Evolutionary conservation across 805 yeast species (phyloP).

Genomic region (Zygosaccharomyces siamensis): DNA sequence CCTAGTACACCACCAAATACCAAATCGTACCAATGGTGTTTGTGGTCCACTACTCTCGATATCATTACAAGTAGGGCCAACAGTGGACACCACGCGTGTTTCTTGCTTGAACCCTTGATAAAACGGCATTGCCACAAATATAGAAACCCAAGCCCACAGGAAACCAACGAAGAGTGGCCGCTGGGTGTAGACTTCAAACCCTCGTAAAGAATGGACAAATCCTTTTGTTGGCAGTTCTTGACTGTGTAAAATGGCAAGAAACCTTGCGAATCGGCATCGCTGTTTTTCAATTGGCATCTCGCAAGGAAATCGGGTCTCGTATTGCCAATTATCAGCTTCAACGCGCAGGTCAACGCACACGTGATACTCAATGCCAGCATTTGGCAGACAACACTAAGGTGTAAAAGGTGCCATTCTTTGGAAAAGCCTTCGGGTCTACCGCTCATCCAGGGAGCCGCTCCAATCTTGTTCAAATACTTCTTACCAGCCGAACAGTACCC

Average conservation of each 20-base stretch:
- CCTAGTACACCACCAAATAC: constrained; percentile 26
- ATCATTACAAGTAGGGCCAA: constrained; percentile 26
- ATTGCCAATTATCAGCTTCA: constrained; percentile 27
- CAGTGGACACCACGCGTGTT: constrained; percentile 29
- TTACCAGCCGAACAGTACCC: constrained; percentile 19
- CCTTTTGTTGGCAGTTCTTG: constrained; percentile 20
- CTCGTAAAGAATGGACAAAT: constrained; percentile 21
- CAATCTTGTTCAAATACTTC: constrained; percentile 6
- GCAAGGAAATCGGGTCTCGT: constrained; percentile 31
- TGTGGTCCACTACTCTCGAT: constrained; percentile 29
- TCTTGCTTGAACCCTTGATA: constrained; percentile 13
- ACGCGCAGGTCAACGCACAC: constrained; percentile 26
- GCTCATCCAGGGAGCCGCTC: constrained; percentile 7
- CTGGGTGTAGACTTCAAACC: constrained; percentile 33
- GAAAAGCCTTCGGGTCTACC: constrained; percentile 20
- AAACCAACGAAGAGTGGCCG: constrained; percentile 30
- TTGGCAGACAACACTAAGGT: constrained; percentile 20
- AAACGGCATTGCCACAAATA: constrained; percentile 25
- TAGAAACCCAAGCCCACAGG: constrained; percentile 22
- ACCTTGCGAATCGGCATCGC: background rate
- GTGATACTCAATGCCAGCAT: constrained; percentile 20
- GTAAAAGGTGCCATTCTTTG: constrained; percentile 23
- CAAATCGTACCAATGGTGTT: constrained; percentile 34
- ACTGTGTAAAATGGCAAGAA: constrained; percentile 10
- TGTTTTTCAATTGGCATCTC: constrained; percentile 21